phyloP scores from a whole-genome alignment of 2,329 filamentous ascomycete genomes.

The Didymella glomerata region DNA sequence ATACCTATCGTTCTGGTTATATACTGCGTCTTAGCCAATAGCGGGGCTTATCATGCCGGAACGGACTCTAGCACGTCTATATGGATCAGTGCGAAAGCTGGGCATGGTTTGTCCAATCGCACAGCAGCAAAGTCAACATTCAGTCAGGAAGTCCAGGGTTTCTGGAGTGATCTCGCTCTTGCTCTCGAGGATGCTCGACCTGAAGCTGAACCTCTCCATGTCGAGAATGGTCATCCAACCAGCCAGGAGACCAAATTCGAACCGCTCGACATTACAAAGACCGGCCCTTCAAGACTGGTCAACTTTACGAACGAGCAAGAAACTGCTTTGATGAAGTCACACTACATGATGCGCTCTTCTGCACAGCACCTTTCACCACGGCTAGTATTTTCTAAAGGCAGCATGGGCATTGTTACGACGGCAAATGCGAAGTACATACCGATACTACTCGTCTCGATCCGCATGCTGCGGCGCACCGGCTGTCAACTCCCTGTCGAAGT shows the following conservation, averaged over 20 bases:
- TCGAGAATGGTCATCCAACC: constrained; percentile 19
- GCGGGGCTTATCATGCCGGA: not conserved
- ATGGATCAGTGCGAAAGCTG: not conserved
- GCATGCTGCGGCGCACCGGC: constrained; percentile 62
- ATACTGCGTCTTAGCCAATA: not conserved
- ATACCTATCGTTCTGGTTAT: constrained; percentile 6
- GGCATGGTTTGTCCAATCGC: not conserved
- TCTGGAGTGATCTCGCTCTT: constrained; percentile 12
- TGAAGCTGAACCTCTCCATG: constrained; percentile 23
- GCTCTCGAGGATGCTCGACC: constrained; percentile 24
- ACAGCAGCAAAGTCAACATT: constrained; percentile 12
- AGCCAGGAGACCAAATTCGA: constrained; percentile 18
- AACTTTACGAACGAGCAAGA: constrained; percentile 33
- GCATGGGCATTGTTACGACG: constrained; percentile 61
- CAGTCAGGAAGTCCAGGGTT: not conserved
- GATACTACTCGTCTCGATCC: constrained; percentile 60
- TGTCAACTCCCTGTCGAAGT: constrained; percentile 60
- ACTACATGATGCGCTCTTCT: constrained; percentile 34
- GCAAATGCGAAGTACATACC: constrained; percentile 60
- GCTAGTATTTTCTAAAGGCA: constrained; percentile 52
- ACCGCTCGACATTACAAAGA: constrained; percentile 23
- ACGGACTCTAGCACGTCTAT: not conserved
- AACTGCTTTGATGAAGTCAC: constrained; percentile 27
- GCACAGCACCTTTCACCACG: constrained; percentile 33
- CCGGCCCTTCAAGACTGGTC: constrained; percentile 23